Base-by-base conservation (phyloP, 495 filamentous ascomycete genomes). In the Penicillium cataractarum region DNA sequence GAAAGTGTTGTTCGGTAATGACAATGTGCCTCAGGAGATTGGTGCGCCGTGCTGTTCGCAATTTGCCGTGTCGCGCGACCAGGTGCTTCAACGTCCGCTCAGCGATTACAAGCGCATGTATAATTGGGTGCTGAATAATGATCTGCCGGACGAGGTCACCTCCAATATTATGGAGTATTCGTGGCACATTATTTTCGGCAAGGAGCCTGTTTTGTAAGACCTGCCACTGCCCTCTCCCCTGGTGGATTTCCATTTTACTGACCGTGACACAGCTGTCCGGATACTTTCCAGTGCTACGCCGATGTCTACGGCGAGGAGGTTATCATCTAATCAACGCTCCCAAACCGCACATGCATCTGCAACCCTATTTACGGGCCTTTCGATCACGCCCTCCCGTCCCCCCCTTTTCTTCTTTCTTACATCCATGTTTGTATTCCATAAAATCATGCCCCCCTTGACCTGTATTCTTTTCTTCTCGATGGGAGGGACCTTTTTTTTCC, bases 41-140 rank as follows among this genome's bases (percentile, higher is more conserved):
- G 84, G 72, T 0, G 81, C 77, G 1, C 76, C 84, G 4, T 91
- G 89, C 65, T 91, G 88, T 70, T 84, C 86, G 58, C 89, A 91
- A 71, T 91, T 91, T 58, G 88, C 85, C 1, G 87, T 90, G 2
- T 83, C 83, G 12, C 69, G 80, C 15, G 82, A 84, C 0, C 78
- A 80, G 58, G 76, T 91, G 0, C 71, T 69, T 0, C 65, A 73
- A 54, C 79, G 86, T 22, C 65, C 83, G 21, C 65, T 70, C 46
- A 77, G 74, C 35, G 83, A 86, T 26, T 91, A 90, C 64, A 51
- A 80, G 63, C 75, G 77, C 6, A 88, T 79, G 69, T 78, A 87
- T 17, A 65, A 85, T 21, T 91, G 88, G 88, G 71, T 91, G 27
- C 54, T 89, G 27, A 73, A 73, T 27, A 83, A 78, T 27, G 68